Base-by-base conservation (phyloP, 148 eudicot species). In the Vaccinium macrocarpon region DNA sequence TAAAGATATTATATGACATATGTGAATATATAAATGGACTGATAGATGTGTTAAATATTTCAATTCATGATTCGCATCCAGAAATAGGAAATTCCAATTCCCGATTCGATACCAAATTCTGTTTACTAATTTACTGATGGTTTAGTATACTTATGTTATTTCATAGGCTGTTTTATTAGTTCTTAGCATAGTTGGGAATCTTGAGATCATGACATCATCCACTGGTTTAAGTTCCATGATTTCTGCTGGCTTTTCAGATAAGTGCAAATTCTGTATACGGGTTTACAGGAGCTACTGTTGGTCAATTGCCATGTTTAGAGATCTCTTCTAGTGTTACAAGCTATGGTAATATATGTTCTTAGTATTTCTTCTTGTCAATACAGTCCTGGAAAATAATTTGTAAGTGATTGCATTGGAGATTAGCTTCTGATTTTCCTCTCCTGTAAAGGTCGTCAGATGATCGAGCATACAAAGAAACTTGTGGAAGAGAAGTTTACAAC, bases 231-330 rank as follows among this genome's bases (percentile, higher is more conserved):
- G 83, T 55, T 82, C 38, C 15, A n/a, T 59, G 52, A 48, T 82
- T 62, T 85, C 49, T 74, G 78, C 83, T 86, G 85, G 14, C 55
- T 75, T 90, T 86, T 86, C 98, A 97, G 99, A 93, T 97, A 82
- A 97, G 99, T 89, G 99, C 99, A 62, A 97, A 97, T 90, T 97
- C 99, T 86, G 98, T 97, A n/a, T 97, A 97, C 88, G 99, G 99
- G 85, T 97, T 97, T 88, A 97, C 98, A 74, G 99, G 99, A 89
- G 99, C 99, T 85, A 92, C 98, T 16, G 86, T 97, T 82, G 99
- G 98, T 80, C 98, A 95, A 86, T 84, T 97, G 81, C 99, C 99
- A 57, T 97, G 99, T 89, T 83, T 97, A 72, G 99, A 95, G 89
- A 97, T 97, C 87, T 97, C 99, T 83, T 97, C 99, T 57, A 97